phyloP scores from a whole-genome alignment of 2,329 filamentous ascomycete genomes.

The Rhynchosporium secalis region DNA sequence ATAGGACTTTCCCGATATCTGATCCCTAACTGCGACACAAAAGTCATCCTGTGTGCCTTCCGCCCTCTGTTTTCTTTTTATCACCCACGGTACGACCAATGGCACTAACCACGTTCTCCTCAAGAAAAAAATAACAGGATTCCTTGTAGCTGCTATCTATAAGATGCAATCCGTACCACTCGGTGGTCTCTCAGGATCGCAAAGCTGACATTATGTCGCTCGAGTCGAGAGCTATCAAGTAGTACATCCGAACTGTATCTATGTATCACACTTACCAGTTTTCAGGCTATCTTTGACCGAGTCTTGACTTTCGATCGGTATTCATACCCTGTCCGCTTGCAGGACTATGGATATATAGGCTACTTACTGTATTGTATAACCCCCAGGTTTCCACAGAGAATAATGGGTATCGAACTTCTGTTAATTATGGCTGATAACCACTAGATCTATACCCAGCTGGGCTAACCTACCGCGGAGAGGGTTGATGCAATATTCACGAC shows the following conservation, averaged over 20 bases:
- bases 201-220: constrained; percentile 49
- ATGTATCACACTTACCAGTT: constrained; percentile 43
- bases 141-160: constrained; percentile 42
- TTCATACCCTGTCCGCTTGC: constrained; percentile 44
- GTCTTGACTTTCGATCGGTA: constrained; percentile 41
- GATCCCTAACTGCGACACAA: constrained; percentile 46
- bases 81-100: constrained; percentile 43
- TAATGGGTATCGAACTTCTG: too few relatives aligned
- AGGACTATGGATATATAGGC: constrained; percentile 40
- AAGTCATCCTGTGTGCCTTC: constrained; percentile 36
- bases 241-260: constrained; percentile 41
- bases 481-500: too few relatives aligned
- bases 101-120: constrained; percentile 44
- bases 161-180: constrained; percentile 46
- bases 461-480: too few relatives aligned
- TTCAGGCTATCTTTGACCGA: constrained; percentile 42
- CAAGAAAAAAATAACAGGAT: constrained; percentile 41
- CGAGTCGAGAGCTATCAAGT: constrained; percentile 49
- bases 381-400: too few relatives aligned
- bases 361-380: too few relatives aligned
- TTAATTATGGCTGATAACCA: too few relatives aligned
- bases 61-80: constrained; percentile 29
- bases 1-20: constrained; percentile 46
- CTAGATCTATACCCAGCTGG: too few relatives aligned
- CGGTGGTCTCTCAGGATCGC: constrained; percentile 40